Evolutionary conservation across 257 asterid species (phyloP).

Genomic region (Pogostemon cablin): DNA sequence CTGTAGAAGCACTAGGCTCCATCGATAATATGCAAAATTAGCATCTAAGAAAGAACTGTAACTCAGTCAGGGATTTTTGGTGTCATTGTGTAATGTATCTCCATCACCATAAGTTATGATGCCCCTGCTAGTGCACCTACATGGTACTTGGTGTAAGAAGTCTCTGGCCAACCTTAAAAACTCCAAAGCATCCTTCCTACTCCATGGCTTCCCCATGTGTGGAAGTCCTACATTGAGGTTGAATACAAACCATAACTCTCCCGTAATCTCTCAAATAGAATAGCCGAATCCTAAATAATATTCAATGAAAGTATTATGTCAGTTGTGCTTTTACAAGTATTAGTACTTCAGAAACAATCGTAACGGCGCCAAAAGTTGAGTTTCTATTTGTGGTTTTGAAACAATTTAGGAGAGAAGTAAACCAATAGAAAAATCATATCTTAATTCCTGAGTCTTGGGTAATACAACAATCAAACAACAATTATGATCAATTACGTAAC

Average conservation of each 20-base stretch:
- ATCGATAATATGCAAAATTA: conserved; percentile 38
- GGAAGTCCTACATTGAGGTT: conserved; percentile 49
- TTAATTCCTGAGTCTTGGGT: too few relatives aligned
- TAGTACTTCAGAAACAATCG: too few relatives aligned
- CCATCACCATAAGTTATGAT: conserved; percentile 43
- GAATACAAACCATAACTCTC: conserved; percentile 41
- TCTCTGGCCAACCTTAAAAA: conserved; percentile 36
- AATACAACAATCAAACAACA: too few relatives aligned
- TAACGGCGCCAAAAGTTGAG: too few relatives aligned
- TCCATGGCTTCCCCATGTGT: conserved; percentile 49
- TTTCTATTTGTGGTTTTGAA: too few relatives aligned
- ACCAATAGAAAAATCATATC: too few relatives aligned
- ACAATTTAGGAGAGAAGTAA: too few relatives aligned
- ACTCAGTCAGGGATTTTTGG: conserved; percentile 17
- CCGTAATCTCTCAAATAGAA: neutral
- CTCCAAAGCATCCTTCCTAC: conserved; percentile 38
- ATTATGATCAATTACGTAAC: too few relatives aligned
- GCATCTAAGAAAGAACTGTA: conserved; percentile 45
- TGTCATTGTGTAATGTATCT: conserved; percentile 35
- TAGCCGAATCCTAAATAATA: too few relatives aligned
- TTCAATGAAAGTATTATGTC: too few relatives aligned
- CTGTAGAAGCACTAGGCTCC: conserved; percentile 42
- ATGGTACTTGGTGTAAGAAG: conserved; percentile 31
- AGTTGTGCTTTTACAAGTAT: too few relatives aligned
- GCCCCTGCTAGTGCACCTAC: conserved; percentile 29